These are phyloP conservation scores for Drechslerella stenobrocha DNA, from an alignment of 2,329 filamentous ascomycete genomes.

Conservation along the genomic window DNA sequence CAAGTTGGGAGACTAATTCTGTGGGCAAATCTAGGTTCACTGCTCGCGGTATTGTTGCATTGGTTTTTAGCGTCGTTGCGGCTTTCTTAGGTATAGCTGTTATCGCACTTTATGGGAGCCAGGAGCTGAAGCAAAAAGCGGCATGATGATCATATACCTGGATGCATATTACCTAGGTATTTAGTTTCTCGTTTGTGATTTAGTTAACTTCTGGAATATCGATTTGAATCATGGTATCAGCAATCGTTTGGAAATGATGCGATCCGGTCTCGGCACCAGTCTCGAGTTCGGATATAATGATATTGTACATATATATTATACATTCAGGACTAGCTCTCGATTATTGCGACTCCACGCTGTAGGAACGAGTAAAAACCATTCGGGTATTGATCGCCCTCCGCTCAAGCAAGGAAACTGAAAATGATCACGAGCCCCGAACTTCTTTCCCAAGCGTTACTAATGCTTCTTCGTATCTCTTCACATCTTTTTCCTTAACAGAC, in stretches of 20 bases:
- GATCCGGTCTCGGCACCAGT: too few species aligned
- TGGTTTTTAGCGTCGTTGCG: conserved; percentile 71
- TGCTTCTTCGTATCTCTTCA: conserved; percentile 56
- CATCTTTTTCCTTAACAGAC: conserved; percentile 9
- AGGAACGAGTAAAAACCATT: too few species aligned
- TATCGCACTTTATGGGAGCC: conserved; percentile 69
- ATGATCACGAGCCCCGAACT: conserved; percentile 56
- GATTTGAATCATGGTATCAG: too few species aligned
- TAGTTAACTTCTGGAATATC: conserved; percentile 1
- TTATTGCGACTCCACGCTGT: too few species aligned
- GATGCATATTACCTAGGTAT: background rate
- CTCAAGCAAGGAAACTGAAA: too few species aligned
- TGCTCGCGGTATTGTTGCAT: conserved; percentile 69
- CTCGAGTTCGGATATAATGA: too few species aligned
- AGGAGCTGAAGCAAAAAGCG: conserved; percentile 49
- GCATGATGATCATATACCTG: background rate
- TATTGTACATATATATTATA: too few species aligned
- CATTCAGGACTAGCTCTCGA: too few species aligned
- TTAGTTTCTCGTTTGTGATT: background rate
- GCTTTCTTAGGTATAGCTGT: conserved; percentile 70
- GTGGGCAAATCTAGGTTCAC: conserved; percentile 61
- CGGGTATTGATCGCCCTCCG: too few species aligned
- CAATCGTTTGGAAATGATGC: too few species aligned
- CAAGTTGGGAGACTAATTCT: conserved; percentile 3
- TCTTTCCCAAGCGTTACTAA: conserved; percentile 66